Evolutionary conservation across 805 yeast species (phyloP), one percentile per base, ranked within the genome.

Genomic region (Candida ipomoeae): DNA sequence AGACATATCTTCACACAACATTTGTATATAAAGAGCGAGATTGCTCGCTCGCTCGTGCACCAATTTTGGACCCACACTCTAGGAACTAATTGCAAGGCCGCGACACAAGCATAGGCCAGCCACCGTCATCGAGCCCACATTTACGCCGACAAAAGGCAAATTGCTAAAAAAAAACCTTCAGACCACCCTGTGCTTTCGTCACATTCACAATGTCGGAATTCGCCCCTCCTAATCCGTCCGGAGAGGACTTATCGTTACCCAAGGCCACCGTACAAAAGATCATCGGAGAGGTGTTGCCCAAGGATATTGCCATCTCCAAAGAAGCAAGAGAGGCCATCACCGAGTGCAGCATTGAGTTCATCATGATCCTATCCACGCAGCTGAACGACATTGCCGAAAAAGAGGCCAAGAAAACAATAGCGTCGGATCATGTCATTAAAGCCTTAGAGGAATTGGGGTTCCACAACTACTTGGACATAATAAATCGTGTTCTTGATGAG

Each of bases 191-290:
- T 31, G 41, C 5, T n/a, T 11, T 11, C 17, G 14, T 6, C 5
- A 6, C 3, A 18, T 14, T 13, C 14, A 44, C 7, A 18, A 73
- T 73, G 78, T 68, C 77, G 32, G 78, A 73, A 48, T 73, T 70
- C 51, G 61, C 70, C 13, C 63, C 65, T 18, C 61, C 68, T 21
- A 51, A 56, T 38, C 58, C 63, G 33, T 55, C 62, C 6, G 65
- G 66, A 15, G 78, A 73, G 49, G 78, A 73, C 58, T 64, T 73
- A 49, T 68, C 74, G 14, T 63, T 73, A 51, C 77, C 80, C 20
- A 71, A 75, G 69, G 99, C 99, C 2, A 94, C 99, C 0, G 98
- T 94, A 1, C 98, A 92, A 65, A 94, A 94, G 67, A 89, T 94
- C 44, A 85, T 94, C 17, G 79, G 90, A 3, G 99, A 94, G 62